Conservation (phyloP, 768 basidiomycete species). For the Pleurotus eryngii region DNA sequence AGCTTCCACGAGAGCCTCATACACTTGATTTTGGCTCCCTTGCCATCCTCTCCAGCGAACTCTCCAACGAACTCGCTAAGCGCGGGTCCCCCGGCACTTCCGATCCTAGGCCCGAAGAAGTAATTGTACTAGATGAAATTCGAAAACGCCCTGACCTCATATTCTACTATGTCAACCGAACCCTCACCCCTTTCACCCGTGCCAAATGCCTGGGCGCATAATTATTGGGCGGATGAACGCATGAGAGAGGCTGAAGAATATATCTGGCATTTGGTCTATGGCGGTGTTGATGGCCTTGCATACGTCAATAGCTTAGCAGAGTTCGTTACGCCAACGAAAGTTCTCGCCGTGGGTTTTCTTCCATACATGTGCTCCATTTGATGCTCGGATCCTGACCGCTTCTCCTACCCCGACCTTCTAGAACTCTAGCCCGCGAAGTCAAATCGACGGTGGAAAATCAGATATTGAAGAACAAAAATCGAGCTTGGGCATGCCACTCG, state of each 20-base stretch:
- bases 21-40: slow-evolving; percentile 63
- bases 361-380: too few species aligned
- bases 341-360: not conserved
- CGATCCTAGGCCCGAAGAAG: slow-evolving; percentile 28
- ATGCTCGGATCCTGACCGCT: too few species aligned
- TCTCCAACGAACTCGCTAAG: slow-evolving; percentile 40
- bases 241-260: slow-evolving; percentile 63
- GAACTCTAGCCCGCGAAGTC: not conserved
- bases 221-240: slow-evolving; percentile 48
- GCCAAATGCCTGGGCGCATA: slow-evolving; percentile 17
- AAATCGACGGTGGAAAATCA: not conserved
- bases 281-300: slow-evolving; percentile 72
- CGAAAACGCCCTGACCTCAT: slow-evolving; percentile 29
- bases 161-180: not conserved
- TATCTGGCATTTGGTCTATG: slow-evolving; percentile 72
- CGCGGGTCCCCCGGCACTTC: slow-evolving; percentile 20
- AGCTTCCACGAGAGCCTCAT: slow-evolving; percentile 48
- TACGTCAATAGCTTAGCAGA: slow-evolving; percentile 77
- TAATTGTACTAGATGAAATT: slow-evolving; percentile 27
- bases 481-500: slow-evolving; percentile 34
- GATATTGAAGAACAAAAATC: slow-evolving; percentile 4
- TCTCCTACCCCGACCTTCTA: too few species aligned
- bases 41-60: slow-evolving; percentile 45
- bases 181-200: not conserved
- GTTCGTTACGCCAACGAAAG: slow-evolving; percentile 42